Conservation (phyloP, 2,329 filamentous ascomycete genomes). For the Magnaporthiopsis incrustans region DNA sequence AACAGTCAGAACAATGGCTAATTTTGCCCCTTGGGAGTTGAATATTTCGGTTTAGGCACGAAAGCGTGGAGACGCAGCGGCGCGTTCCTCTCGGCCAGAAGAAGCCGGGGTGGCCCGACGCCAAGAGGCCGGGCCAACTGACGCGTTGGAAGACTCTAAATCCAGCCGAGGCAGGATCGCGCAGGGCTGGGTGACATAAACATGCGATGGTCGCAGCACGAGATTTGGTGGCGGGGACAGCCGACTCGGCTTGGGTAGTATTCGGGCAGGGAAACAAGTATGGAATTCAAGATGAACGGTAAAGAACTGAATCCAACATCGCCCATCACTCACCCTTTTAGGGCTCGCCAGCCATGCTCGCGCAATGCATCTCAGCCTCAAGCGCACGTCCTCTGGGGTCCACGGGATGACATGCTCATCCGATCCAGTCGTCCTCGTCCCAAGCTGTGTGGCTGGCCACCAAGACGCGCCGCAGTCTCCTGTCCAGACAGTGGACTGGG, state of each 20-base stretch:
- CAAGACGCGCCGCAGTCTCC: constrained; percentile 27
- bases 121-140: not conserved
- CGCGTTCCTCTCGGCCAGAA: too few species aligned
- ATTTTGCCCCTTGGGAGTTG: not conserved
- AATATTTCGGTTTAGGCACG: not conserved
- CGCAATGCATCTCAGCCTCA: constrained; percentile 31
- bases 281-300: constrained; percentile 3
- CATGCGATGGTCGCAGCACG: not conserved
- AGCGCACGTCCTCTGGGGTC: constrained; percentile 19
- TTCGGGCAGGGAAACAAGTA: not conserved
- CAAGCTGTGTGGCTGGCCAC: constrained; percentile 25
- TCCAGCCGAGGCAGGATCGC: not conserved
- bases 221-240: not conserved
- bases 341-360: constrained; percentile 28
- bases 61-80: not conserved
- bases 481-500: constrained; percentile 31
- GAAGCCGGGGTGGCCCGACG: too few species aligned
- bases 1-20: not conserved
- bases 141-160: not conserved
- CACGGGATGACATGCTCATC: constrained; percentile 21
- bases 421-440: constrained; percentile 26
- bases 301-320: constrained; percentile 2
- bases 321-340: constrained; percentile 18
- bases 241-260: not conserved
- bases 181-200: not conserved